Base-by-base conservation (phyloP, 176 grass and related monocot species). In the Zizania latifolia region DNA sequence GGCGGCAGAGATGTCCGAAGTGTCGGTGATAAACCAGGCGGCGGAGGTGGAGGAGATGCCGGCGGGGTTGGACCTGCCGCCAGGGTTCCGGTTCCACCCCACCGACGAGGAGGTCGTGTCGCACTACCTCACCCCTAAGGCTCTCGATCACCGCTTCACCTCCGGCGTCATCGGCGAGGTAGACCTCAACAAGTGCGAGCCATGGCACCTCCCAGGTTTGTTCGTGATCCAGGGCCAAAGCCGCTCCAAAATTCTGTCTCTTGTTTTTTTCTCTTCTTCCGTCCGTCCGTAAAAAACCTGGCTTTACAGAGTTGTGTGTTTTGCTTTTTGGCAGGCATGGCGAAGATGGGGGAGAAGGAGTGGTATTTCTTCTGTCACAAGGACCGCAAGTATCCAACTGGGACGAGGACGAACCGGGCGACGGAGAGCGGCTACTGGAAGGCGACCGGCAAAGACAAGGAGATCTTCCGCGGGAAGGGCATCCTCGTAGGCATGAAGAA, bases 391-490 rank as follows among this genome's bases (percentile, higher is more conserved):
- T 99, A 99, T 65, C 96, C 96, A 13, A 99, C 96, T 2, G 96
- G 96, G 9, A 95, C 79, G 31, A 46, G 96, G 37, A 99, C 96
- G 11, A 99, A 99, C 72, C 75, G 96, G 27, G 96, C 96, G 39
- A 99, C 96, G n/a, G 82, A 86, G 59, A 81, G 69, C 17, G 96
- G 96, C 0, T 99, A 99, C 76, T 99, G 96, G 96, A 99, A 99
- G 85, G 96, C 96, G 28, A 99, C 96, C 35, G 96, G 96, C 53
- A 99, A 99, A 77, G 96, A 99, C 73, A 95, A 92, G 88, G 96
- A 99, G 70, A 99, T 99, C 68, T 88, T 81, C 55, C 67, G 73
- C 23, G 89, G 84, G 28, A 86, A 59, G 43, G 82, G 84, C 13
- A 2, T 82, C 50, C 92, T 99, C 13, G 86, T 99, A 16, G 96